These are phyloP conservation scores for Populus hybrid DNA, from an alignment of 441 rosid species.

Conservation along the genomic window DNA sequence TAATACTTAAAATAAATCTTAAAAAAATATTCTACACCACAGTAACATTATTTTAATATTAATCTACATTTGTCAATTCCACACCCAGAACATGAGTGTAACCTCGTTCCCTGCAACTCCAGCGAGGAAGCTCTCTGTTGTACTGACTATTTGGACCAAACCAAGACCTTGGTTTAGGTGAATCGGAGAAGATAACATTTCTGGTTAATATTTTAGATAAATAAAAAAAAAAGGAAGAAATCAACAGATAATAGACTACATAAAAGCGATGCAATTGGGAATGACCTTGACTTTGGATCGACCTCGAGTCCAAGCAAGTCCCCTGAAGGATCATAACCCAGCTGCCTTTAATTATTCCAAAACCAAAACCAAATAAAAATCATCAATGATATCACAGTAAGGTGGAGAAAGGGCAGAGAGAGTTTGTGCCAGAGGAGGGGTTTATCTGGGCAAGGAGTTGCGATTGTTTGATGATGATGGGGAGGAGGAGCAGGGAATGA, in stretches of 20 bases:
- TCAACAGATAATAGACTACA: not conserved
- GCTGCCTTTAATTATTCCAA: constrained; percentile 28
- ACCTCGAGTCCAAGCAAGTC: constrained; percentile 61
- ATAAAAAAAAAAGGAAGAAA: not conserved
- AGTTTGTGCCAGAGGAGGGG: too few relatives aligned
- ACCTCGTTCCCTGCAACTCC: constrained; percentile 89
- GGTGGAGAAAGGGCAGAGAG: too few relatives aligned
- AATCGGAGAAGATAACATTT: constrained; percentile 31
- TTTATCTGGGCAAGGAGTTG: too few relatives aligned
- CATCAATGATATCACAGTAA: not conserved
- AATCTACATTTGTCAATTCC: constrained; percentile 68
- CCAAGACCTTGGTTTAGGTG: constrained; percentile 73
- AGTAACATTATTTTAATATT: constrained; percentile 42
- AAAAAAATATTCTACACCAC: constrained; percentile 27
- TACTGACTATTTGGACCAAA: constrained; percentile 93
- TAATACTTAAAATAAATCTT: too few relatives aligned
- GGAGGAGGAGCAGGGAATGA: too few relatives aligned
- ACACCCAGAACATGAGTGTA: constrained; percentile 78
- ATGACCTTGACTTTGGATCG: constrained; percentile 56
- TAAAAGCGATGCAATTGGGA: not conserved
- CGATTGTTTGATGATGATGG: too few relatives aligned
- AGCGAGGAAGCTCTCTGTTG: constrained; percentile 88
- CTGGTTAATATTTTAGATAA: constrained; percentile 28
- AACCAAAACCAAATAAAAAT: not conserved
- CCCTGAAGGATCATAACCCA: constrained; percentile 86